Base-by-base conservation (phyloP, 768 basidiomycete species). In the Tylopilus rubrobrunneus region DNA sequence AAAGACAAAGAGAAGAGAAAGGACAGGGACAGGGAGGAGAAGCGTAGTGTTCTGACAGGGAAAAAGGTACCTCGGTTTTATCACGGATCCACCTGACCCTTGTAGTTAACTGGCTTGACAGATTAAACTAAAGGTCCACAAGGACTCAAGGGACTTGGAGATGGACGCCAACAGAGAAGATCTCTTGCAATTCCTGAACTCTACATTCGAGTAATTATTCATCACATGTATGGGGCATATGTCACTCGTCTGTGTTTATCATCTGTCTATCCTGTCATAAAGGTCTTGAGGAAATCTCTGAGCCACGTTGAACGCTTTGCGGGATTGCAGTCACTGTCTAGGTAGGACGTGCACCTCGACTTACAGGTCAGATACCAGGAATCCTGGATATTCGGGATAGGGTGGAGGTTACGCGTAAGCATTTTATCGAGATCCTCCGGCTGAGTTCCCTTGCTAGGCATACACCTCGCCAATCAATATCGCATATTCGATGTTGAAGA, bases 41-140 rank as follows among this genome's bases (percentile, higher is more conserved):
- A 75, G 43, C 71, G 82, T 21, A 85, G 83, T 58, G 70, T 82
- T 28, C 58, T 85, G 55, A 85, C 83, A 4, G 83, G 83, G 1
- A 84, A 84, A 62, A 84, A 82, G 79, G 82, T 79, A 25, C 48
- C 52, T 7, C 17, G 3, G 31, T 11, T 14, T n/a, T 9, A 2
- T 14, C 4, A 15, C 6, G 12, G 0, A n/a, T 12, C 7, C 2
- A 3, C 4, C 17, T 3, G 40, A 53, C 0, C 34, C 17, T 21
- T 29, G 4, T 41, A 15, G 39, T 28, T 49, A 4, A 57, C 2
- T 4, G 3, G 41, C 7, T 21, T 41, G 23, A 19, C 53, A 84
- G 83, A 84, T 84, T 47, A 84, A 84, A 63, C 65, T 84, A 40
- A 84, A 82, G 64, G 79, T 85, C 12, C 81, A 79, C 71, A 82